Percentiles rank a stretch among this genome's conserved stretches.
These are phyloP conservation scores for Kodamaea sagamina DNA, from an alignment of 805 yeast species.

Conservation along the genomic window DNA sequence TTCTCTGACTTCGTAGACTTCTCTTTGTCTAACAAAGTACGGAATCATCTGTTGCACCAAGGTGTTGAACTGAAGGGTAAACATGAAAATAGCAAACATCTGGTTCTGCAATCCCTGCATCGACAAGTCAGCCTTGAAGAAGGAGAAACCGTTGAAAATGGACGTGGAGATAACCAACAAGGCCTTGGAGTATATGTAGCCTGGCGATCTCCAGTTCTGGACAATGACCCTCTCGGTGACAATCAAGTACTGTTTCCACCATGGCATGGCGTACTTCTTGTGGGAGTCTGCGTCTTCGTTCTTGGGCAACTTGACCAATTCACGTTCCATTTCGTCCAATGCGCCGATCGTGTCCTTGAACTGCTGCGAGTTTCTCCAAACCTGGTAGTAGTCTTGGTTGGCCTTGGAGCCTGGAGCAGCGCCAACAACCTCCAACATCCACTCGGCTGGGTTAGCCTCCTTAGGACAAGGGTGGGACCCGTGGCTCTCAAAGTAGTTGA, in stretches of 20 bases:
- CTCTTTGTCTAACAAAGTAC: slow-evolving; percentile 54
- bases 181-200: slow-evolving; percentile 56
- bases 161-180: slow-evolving; percentile 55
- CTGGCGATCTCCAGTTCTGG: slow-evolving; percentile 38
- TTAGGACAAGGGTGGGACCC: slow-evolving; percentile 42
- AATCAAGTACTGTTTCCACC: slow-evolving; percentile 26
- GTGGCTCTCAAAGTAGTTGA: slow-evolving; percentile 37
- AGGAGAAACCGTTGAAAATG: slow-evolving; percentile 71
- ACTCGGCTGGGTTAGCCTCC: slow-evolving; percentile 55
- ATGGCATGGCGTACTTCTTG: slow-evolving; percentile 31
- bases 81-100: slow-evolving; percentile 76
- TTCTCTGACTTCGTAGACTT: slow-evolving; percentile 70
- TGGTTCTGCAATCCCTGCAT: slow-evolving; percentile 54
- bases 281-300: slow-evolving; percentile 24
- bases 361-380: slow-evolving; percentile 74
- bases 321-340: slow-evolving; percentile 63
- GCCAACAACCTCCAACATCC: slow-evolving; percentile 87
- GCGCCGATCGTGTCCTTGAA: slow-evolving; percentile 58
- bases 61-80: slow-evolving; percentile 56
- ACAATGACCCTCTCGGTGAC: slow-evolving; percentile 35
- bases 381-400: slow-evolving; percentile 68
- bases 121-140: slow-evolving; percentile 58
- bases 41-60: slow-evolving; percentile 66
- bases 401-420: slow-evolving; percentile 83
- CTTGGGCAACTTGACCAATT: slow-evolving; percentile 37